Evolutionary conservation across 108 stramenopile species (phyloP).

Genomic region (Discostella pseudostelligera): DNA sequence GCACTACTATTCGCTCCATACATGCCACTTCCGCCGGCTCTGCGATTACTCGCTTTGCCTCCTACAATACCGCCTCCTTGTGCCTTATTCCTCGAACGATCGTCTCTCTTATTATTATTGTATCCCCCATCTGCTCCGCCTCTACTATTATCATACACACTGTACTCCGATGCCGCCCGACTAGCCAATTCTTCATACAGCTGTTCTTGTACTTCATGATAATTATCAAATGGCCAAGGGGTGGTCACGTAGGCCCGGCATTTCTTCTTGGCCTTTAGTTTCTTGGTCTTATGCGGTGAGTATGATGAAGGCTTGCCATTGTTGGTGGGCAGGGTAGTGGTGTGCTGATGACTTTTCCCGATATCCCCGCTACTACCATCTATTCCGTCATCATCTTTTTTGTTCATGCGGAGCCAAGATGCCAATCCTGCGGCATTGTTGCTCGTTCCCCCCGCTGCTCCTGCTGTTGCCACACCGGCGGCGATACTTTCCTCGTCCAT

Average conservation of each 20-base stretch:
- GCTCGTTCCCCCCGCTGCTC: not conserved
- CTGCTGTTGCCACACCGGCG: conserved; percentile 2
- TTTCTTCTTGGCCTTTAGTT: conserved; percentile 32
- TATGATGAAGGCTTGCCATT: too few species aligned
- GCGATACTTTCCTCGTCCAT: conserved; percentile 20
- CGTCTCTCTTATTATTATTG: conserved; percentile 26
- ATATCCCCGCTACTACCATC: conserved; percentile 6
- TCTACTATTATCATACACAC: not conserved
- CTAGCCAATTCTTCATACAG: conserved; percentile 70
- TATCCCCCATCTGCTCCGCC: conserved; percentile 37
- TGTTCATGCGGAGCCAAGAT: conserved; percentile 37
- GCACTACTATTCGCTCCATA: not conserved
- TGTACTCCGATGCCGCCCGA: conserved; percentile 24
- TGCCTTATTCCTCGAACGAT: conserved; percentile 9
- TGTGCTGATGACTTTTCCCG: conserved; percentile 4
- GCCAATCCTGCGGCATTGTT: conserved; percentile 40
- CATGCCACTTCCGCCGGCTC: conserved; percentile 1
- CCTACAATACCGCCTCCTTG: not conserved
- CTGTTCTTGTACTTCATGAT: conserved; percentile 71
- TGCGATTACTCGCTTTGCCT: not conserved
- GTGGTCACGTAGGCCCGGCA: conserved; percentile 32
- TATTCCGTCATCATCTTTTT: conserved; percentile 35
- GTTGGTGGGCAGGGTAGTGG: too few species aligned
- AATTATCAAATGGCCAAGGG: conserved; percentile 86
- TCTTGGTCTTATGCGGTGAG: conserved; percentile 2